phyloP scores from a whole-genome alignment of 371 early-diverging fungal genomes.

The Capillidium rhysosporum region DNA sequence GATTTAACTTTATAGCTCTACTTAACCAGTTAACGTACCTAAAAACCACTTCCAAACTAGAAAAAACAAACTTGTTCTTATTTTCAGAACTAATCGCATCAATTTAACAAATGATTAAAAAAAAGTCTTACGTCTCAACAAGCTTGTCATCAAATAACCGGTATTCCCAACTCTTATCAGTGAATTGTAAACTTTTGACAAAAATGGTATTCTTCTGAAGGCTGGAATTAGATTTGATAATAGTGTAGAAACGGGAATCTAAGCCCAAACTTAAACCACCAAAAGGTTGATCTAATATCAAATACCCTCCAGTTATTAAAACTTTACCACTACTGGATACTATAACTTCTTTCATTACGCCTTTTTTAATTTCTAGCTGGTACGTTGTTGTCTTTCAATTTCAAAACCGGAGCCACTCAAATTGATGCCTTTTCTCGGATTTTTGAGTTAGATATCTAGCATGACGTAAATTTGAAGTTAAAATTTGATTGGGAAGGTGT shows the following conservation, averaged over 20 bases:
- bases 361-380: too few species aligned
- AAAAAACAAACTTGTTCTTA: background rate
- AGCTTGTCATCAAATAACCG: background rate
- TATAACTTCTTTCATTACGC: constrained; percentile 10
- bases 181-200: constrained; percentile 51
- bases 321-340: constrained; percentile 91
- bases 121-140: background rate
- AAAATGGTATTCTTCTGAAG: constrained; percentile 15
- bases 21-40: background rate
- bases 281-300: constrained; percentile 65
- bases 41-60: background rate
- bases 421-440: too few species aligned
- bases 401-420: too few species aligned
- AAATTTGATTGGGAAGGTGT: too few species aligned
- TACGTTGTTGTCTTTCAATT: too few species aligned
- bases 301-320: constrained; percentile 82
- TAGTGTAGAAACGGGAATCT: constrained; percentile 61
- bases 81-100: background rate
- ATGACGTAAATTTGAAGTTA: too few species aligned
- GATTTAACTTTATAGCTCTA: too few species aligned
- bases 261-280: constrained; percentile 69
- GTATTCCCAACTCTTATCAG: constrained; percentile 41
- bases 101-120: background rate
- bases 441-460: too few species aligned
- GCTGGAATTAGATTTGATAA: constrained; percentile 16